Evolutionary conservation across 129 eudicot genomes (phyloP), one percentile per base, ranked within the genome.

Genomic region (Chrysanthemum makinoi): DNA sequence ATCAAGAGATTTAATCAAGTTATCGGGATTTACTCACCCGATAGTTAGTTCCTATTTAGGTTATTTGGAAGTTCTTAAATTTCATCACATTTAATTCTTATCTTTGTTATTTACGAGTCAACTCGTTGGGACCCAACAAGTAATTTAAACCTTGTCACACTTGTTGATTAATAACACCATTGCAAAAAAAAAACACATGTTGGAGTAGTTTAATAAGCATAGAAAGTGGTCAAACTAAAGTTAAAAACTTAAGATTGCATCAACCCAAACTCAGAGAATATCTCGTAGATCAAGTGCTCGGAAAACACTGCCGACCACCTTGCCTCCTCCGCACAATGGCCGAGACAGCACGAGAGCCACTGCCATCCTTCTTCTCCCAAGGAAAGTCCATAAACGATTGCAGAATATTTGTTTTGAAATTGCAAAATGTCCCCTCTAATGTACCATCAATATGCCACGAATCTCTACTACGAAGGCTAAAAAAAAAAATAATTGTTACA

Each of bases 201-300:
- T 33, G 18, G 33, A 18, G 15, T 39, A 54, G 33, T 65, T 58
- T 44, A 54, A 44, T 61, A 68, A 53, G 19, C 62, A 49, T 44
- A 70, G 39, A 18, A 17, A 48, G 68, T 60, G 66, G 73, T 75
- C n/a, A 76, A 76, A 71, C 44, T 35, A 68, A 75, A 75, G 77
- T 80, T 73, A 80, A 68, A 65, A 75, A 75, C 74, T 80, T 73
- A 80, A 73, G 58, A 20, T 58, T 59, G 51, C 77, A 57, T 49
- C 14, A 48, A 76, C 73, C 81, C 68, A 67, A 64, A 70, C 35
- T 60, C 28, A 83, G 80, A 69, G 75, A 76, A 83, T 80, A 80
- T 83, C 84, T 80, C 87, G 75, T 19, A 53, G 68, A 62, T 80
- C 80, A 53, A 76, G 73, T 83, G 84, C 79, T 66, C 78, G 67